Evolutionary conservation across 305 asterid genomes (phyloP).

Genomic region (Solanum hybrid): DNA sequence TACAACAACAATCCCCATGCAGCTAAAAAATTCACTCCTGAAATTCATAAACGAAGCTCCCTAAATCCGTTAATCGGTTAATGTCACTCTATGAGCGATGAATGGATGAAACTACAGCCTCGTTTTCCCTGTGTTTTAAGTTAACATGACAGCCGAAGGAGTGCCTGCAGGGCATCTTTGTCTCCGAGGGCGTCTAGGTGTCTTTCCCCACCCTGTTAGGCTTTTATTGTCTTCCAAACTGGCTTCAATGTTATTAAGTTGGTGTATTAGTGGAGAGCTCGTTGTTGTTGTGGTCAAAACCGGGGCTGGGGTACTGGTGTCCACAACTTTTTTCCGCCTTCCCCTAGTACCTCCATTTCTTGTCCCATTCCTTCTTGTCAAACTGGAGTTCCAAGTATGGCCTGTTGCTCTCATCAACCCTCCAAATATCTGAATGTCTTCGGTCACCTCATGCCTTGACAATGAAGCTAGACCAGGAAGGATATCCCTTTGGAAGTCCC

Average conservation of each 20-base stretch:
- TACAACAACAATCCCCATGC: conserved; percentile 43
- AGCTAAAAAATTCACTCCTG: conserved; percentile 19
- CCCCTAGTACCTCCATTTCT: conserved; percentile 59
- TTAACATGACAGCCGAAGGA: conserved; percentile 40
- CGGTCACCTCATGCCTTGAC: conserved; percentile 81
- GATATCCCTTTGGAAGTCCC: conserved; percentile 87
- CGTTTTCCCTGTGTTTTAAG: conserved; percentile 24
- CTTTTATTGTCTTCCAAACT: conserved; percentile 66
- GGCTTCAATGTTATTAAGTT: conserved; percentile 33
- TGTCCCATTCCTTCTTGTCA: conserved; percentile 57
- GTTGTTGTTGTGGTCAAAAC: conserved; percentile 23
- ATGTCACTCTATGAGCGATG: conserved; percentile 28
- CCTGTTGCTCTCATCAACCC: conserved; percentile 90
- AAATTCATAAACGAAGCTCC: conserved; percentile 23
- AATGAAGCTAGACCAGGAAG: conserved; percentile 82
- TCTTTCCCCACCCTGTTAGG: conserved; percentile 96
- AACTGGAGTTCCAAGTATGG: conserved; percentile 55
- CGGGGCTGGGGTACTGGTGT: conserved; percentile 17
- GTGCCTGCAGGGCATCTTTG: conserved; percentile 78
- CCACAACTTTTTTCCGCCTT: conserved; percentile 46
- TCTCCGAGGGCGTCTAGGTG: conserved; percentile 82
- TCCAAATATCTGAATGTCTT: conserved; percentile 84
- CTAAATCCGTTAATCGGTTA: conserved; percentile 11
- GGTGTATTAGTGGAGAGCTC: conserved; percentile 35
- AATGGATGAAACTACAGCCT: conserved; percentile 21